Conservation (phyloP, 2,329 filamentous ascomycete species). For the Phaeosphaeriaceae sp. region DNA sequence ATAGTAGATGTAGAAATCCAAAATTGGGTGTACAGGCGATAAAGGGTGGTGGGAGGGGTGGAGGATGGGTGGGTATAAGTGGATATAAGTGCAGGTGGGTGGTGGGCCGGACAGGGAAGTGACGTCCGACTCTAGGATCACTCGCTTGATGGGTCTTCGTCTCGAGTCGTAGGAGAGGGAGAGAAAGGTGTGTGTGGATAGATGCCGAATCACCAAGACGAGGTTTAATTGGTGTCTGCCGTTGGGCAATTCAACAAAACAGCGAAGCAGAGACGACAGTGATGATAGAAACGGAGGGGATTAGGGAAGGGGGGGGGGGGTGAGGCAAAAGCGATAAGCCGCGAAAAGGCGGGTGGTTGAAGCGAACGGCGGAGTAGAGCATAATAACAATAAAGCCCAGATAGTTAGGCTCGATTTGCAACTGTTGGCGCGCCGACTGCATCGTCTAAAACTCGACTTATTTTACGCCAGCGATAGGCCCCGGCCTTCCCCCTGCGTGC, state of each 20-base stretch:
- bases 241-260: conserved; percentile 10
- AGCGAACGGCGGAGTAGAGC: conserved; percentile 15
- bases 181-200: no score
- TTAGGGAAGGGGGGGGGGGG: background rate
- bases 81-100: conserved; percentile 1
- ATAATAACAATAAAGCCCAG: conserved; percentile 18
- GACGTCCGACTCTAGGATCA: conserved; percentile 10
- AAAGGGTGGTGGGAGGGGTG: background rate
- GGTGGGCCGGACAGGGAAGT: conserved; percentile 6
- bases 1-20: no score
- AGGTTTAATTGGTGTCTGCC: no score
- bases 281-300: no score
- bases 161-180: conserved; percentile 10
- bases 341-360: conserved; percentile 20
- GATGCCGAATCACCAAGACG: background rate
- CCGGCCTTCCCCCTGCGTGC: conserved; percentile 18
- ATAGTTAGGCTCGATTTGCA: no score
- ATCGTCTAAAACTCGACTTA: conserved; percentile 15
- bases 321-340: conserved; percentile 3
- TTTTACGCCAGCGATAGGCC: conserved; percentile 11
- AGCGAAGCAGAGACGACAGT: no score
- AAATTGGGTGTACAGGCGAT: background rate
- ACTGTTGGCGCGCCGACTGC: conserved; percentile 9
- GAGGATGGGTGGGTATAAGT: conserved; percentile 1
- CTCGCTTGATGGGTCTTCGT: conserved; percentile 5